A percentile compares a stretch with the other conserved stretches of the same genome.
These are phyloP conservation scores for Fraxinus cuspidata DNA, from an alignment of 257 asterid species.

Conservation along the genomic window DNA sequence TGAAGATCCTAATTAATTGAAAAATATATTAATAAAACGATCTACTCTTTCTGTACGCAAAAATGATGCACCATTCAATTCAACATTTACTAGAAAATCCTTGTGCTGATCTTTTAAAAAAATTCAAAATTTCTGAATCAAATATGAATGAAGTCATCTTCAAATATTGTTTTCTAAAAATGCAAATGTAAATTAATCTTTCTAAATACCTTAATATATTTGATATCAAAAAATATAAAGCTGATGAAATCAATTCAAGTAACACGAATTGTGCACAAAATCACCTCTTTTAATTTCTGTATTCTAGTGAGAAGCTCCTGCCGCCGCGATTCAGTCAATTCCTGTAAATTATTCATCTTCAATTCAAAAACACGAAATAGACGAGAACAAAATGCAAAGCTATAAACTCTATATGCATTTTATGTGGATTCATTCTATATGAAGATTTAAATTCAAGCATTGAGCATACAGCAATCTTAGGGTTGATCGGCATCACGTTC, in stretches of 20 bases:
- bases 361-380: background rate
- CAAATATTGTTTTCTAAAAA: too few relatives aligned
- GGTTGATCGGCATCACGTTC: conserved; percentile 51
- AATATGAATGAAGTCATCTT: too few relatives aligned
- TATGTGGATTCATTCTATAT: background rate
- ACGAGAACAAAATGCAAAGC: background rate
- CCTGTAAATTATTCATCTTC: conserved; percentile 43
- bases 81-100: too few relatives aligned
- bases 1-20: conserved; percentile 64
- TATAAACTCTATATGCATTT: background rate
- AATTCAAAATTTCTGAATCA: too few relatives aligned
- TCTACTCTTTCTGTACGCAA: too few relatives aligned
- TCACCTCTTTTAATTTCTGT: conserved; percentile 80
- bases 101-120: too few relatives aligned
- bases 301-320: conserved; percentile 72
- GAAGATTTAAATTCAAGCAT: background rate
- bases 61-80: too few relatives aligned
- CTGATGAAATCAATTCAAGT: background rate
- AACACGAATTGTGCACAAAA: background rate
- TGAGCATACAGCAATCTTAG: conserved; percentile 67
- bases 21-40: background rate
- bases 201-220: too few relatives aligned
- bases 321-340: conserved; percentile 75
- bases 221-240: too few relatives aligned
- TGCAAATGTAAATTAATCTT: too few relatives aligned